Percentiles rank a stretch among this genome's conserved stretches.
Conservation (phyloP, 2,329 filamentous ascomycete genomes). For the Ceratocystis lukuohia region DNA sequence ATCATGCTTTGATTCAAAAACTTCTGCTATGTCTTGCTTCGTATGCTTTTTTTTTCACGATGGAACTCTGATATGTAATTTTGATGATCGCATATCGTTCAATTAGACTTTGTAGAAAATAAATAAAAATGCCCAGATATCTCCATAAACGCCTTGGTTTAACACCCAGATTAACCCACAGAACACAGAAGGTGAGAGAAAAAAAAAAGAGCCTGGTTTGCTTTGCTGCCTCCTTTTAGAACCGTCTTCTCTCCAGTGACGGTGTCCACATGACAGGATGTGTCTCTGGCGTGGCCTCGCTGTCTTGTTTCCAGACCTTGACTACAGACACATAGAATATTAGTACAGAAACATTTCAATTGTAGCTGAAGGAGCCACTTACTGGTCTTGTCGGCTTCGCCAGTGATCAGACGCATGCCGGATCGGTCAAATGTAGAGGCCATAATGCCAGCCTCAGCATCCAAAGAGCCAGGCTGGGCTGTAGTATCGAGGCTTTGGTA, state of each 20-base stretch:
- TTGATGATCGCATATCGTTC: neutral
- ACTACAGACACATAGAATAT: slow-evolving; percentile 32
- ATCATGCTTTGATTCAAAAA: no score
- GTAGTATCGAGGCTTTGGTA: slow-evolving; percentile 85
- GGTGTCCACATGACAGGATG: slow-evolving; percentile 91
- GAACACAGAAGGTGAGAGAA: neutral
- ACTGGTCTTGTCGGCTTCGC: slow-evolving; percentile 93
- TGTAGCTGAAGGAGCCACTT: slow-evolving; percentile 25
- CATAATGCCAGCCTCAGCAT: slow-evolving; percentile 92
- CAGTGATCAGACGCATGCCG: slow-evolving; percentile 77
- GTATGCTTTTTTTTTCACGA: neutral
- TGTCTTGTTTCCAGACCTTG: slow-evolving; percentile 94
- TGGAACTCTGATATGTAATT: neutral
- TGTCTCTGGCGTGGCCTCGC: slow-evolving; percentile 76
- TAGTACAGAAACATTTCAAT: slow-evolving; percentile 20
- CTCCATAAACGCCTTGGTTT: neutral
- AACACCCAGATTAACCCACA: neutral
- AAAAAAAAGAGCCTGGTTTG: neutral
- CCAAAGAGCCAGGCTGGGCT: slow-evolving; percentile 83
- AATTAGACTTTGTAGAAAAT: neutral
- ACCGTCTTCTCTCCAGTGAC: slow-evolving; percentile 28
- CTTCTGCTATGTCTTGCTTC: no score
- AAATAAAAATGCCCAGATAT: slow-evolving; percentile 2
- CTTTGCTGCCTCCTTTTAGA: slow-evolving; percentile 7
- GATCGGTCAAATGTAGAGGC: slow-evolving; percentile 84